Evolutionary conservation across 1,284 basidiomycete species (phyloP), one percentile per base, ranked within the genome.

Genomic region (Pascua guehoae): DNA sequence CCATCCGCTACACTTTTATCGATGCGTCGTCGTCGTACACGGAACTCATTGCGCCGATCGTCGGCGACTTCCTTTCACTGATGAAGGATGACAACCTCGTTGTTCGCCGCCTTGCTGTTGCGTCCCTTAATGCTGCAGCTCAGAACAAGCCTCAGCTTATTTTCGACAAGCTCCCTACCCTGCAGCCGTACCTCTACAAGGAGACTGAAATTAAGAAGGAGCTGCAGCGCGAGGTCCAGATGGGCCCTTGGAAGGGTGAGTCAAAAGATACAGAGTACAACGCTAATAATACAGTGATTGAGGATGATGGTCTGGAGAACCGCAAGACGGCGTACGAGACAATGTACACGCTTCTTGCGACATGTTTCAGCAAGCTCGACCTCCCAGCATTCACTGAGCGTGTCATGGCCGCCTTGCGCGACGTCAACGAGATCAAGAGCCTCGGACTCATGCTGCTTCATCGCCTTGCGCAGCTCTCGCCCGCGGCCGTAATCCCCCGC

Each of bases 361-460:
- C 91, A 0, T 94, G 90, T 72, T 82, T 96, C 52, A 81, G 83
- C 56, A 88, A 88, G 69, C 83, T 98, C 48, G 91, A 94, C 67
- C 79, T 97, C 8, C 84, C 88, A 62, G 86, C 88, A 42, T 94
- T 95, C 80, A 81, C 96, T 16, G 82, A 81, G 32, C 85, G 87
- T 41, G 88, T 98, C 47, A 81, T 96, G 49, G 84, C 85, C 1
- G 94, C 92, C 2, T 83, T 98, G 11, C 79, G 82, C 1, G 95
- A 99, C 75, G 88, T 90, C 64, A 94, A 98, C 73, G 94, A 98
- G 72, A 89, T 99, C 81, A 98, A 98, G 79, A 91, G 96, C 43
- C 85, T 98, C 56, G 93, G 87, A 58, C 91, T 96, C 77, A 89
- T 98, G 84, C 89, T 97, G 80, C 82, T 98, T 40, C 90, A 93